Evolutionary conservation across 2,329 filamentous ascomycete species (phyloP), one percentile per base, ranked within the genome.

Genomic region (Truncatella angustata): DNA sequence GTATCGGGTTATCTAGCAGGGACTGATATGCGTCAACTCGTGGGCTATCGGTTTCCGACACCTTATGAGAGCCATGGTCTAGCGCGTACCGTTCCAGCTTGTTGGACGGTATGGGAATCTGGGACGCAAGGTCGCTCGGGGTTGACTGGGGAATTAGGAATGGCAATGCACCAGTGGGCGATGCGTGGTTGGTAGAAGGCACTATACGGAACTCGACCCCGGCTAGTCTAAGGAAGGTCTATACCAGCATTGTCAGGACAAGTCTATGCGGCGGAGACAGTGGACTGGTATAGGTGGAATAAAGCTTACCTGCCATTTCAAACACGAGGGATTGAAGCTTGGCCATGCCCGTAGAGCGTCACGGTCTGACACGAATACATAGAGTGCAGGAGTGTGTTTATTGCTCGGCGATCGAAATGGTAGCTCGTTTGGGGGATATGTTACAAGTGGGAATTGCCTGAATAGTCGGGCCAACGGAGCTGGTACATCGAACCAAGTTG

Each of bases 241-340:
- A 54, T 7, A 39, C 16, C 16, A 16, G 40, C 10, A 26, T 16
- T 16, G 40, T 21, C 28, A 21, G 28, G 20, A 21, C 28, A 12
- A 24, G 7, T 24, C 20, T n/a, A 14, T 26, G 28, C 20, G 26
- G 34, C 50, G 49, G 46, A 28, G 16, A 28, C 9, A 28, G 7
- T n/a, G n/a, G n/a, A n/a, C n/a, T n/a, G n/a, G n/a, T n/a, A n/a
- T n/a, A n/a, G n/a, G n/a, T n/a, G n/a, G n/a, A n/a, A n/a, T n/a
- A n/a, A n/a, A 45, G 69, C 83, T 60, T 63, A 93, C 91, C 88
- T 97, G 94, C 91, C 91, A 97, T 76, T 93, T 96, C 64, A 97
- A 77, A 75, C 94, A 99, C 53, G 86, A 84, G 10, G 94, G 94
- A 67, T 97, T 97, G 73, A 88, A 96, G 58, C 90, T 95, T 23